A percentile compares a stretch with the other conserved stretches of the same genome.
These are phyloP conservation scores for Phytopythium litorale DNA, from an alignment of 352 stramenopile genomes.

Conservation along the genomic window DNA sequence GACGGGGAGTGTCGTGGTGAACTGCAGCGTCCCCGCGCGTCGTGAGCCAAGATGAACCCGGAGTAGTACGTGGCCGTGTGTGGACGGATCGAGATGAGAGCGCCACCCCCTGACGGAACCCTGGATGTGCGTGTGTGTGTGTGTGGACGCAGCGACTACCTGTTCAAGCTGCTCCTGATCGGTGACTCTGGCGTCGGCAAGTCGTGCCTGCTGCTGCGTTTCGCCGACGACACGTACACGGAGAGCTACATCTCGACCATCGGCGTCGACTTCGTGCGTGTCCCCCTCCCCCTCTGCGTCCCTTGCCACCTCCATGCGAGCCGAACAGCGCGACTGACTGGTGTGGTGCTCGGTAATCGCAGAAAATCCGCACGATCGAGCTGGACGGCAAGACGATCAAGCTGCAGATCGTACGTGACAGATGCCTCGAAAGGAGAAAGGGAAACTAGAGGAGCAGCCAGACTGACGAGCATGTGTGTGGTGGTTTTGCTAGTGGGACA, in stretches of 20 bases:
- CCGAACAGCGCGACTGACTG: constrained; percentile 2
- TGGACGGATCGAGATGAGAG: not conserved
- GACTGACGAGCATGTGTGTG: constrained; percentile 1
- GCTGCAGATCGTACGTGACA: constrained; percentile 94
- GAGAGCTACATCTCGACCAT: constrained; percentile 99
- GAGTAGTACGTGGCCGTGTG: constrained; percentile 84
- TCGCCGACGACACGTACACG: constrained; percentile 99
- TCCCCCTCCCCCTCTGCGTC: not conserved
- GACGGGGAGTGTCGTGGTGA: not conserved
- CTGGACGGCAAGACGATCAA: constrained; percentile 99
- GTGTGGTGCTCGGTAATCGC: constrained; percentile 10
- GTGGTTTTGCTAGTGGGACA: constrained; percentile 92
- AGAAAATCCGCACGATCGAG: constrained; percentile 99
- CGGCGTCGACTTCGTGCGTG: constrained; percentile 98
- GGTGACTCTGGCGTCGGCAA: constrained; percentile 98
- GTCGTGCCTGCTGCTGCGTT: constrained; percentile 98
- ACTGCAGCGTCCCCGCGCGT: not conserved
- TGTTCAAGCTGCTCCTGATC: constrained; percentile 98
- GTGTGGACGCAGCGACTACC: constrained; percentile 90
- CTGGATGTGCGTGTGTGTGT: not conserved
- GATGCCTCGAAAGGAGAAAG: not conserved
- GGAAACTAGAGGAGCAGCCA: not conserved
- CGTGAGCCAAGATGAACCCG: constrained; percentile 77
- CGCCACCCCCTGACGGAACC: constrained; percentile 8
- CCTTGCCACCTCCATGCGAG: not conserved